Evolutionary conservation across 805 yeast genomes (phyloP).

Genomic region (Pichia eremophila): DNA sequence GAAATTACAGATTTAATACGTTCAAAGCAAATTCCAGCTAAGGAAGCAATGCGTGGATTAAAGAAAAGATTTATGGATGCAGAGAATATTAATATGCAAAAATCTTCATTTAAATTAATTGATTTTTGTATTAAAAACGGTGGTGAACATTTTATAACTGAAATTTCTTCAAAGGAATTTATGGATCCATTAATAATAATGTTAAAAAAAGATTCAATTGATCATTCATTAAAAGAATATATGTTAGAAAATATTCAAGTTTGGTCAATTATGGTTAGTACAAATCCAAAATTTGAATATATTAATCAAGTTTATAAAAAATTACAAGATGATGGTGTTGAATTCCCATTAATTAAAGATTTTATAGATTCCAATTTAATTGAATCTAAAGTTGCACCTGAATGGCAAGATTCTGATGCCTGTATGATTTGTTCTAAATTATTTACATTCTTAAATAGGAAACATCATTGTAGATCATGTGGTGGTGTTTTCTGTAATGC

Average conservation of each 20-base stretch:
- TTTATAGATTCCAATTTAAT: slow-evolving; percentile 43
- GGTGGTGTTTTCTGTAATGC: slow-evolving; percentile 89
- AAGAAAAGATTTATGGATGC: slow-evolving; percentile 56
- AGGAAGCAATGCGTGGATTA: slow-evolving; percentile 76
- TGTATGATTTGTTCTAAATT: slow-evolving; percentile 87
- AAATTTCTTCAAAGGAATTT: slow-evolving; percentile 76
- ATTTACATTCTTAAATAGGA: slow-evolving; percentile 76
- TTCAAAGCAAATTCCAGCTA: slow-evolving; percentile 67
- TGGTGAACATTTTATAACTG: slow-evolving; percentile 74
- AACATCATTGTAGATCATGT: slow-evolving; percentile 95
- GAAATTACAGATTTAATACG: slow-evolving; percentile 85
- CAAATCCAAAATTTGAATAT: slow-evolving; percentile 55
- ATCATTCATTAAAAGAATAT: slow-evolving; percentile 47
- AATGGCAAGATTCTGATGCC: slow-evolving; percentile 92
- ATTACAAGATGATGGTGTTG: slow-evolving; percentile 51
- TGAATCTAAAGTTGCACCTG: slow-evolving; percentile 91
- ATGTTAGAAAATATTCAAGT: slow-evolving; percentile 60
- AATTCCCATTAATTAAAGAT: slow-evolving; percentile 47
- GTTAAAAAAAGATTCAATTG: slow-evolving; percentile 22
- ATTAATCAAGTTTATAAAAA: slow-evolving; percentile 53
- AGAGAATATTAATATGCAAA: slow-evolving; percentile 71
- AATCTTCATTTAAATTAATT: slow-evolving; percentile 63
- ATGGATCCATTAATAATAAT: slow-evolving; percentile 63
- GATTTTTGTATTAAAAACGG: slow-evolving; percentile 91
- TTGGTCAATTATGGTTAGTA: slow-evolving; percentile 69